A percentile compares a stretch with the other conserved stretches of the same genome.
These are phyloP conservation scores for Lophiotrema nucula DNA, from an alignment of 495 filamentous ascomycete genomes.

Conservation along the genomic window DNA sequence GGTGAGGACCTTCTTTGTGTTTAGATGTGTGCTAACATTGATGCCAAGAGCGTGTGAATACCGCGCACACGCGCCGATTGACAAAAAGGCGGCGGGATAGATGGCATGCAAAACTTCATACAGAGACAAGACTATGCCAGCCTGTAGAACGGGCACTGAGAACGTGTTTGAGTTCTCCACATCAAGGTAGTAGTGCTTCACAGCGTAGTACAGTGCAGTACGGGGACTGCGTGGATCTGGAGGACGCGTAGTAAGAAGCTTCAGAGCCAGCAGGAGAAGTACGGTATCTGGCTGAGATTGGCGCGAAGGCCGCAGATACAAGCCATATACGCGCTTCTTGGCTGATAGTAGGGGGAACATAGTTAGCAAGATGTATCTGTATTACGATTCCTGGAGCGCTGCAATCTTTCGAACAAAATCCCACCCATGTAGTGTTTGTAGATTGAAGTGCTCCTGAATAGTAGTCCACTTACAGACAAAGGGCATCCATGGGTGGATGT, in stretches of 20 bases:
- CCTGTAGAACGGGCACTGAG: constrained; percentile 35
- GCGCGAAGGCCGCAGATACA: constrained; percentile 25
- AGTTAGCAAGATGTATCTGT: too few relatives aligned
- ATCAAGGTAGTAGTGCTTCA: constrained; percentile 17
- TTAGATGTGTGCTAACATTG: too few relatives aligned
- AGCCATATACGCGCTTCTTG: constrained; percentile 45
- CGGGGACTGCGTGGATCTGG: constrained; percentile 6
- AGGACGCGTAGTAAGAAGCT: constrained; percentile 14
- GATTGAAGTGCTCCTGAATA: too few relatives aligned
- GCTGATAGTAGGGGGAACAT: too few relatives aligned
- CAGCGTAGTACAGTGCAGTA: constrained; percentile 10
- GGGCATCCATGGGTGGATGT: too few relatives aligned
- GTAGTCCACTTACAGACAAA: too few relatives aligned
- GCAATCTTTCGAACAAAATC: too few relatives aligned
- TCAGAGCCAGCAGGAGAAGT: constrained; percentile 11
- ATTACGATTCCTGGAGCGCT: too few relatives aligned
- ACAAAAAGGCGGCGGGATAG: constrained; percentile 43
- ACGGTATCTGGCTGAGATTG: constrained; percentile 12
- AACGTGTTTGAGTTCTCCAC: constrained; percentile 12
- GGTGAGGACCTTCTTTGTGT: too few relatives aligned
- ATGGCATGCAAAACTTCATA: constrained; percentile 45
- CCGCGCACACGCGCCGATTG: too few relatives aligned
- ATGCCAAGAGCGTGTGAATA: too few relatives aligned
- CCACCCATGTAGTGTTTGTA: too few relatives aligned
- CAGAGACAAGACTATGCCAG: constrained; percentile 39